phyloP scores from a whole-genome alignment of 2,329 filamentous ascomycete species.

The Aspergillus ochraceoroseus region DNA sequence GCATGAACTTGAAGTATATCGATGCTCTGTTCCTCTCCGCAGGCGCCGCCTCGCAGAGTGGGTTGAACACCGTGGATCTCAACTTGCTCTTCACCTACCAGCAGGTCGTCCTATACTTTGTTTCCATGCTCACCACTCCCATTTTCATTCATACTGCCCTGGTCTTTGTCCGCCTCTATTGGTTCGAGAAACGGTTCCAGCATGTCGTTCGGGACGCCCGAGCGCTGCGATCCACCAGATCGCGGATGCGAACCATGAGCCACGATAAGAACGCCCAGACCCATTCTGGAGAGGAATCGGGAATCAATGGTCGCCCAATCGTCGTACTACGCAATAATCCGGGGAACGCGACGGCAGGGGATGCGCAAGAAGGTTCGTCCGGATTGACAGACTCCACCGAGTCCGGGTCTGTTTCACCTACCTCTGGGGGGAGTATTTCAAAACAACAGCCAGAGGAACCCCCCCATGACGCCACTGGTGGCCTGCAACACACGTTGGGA shows the following conservation, averaged over 20 bases:
- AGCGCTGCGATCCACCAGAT: conserved; percentile 60
- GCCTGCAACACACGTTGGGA: conserved; percentile 35
- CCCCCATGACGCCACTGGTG: conserved; percentile 10
- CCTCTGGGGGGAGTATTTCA: conserved; percentile 20
- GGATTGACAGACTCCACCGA: conserved; percentile 26
- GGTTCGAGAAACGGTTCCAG: conserved; percentile 96
- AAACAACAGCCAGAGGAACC: conserved; percentile 18
- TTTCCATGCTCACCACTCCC: conserved; percentile 70
- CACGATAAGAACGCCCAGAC: conserved; percentile 42
- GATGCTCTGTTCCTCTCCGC: conserved; percentile 86
- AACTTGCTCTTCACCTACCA: conserved; percentile 66
- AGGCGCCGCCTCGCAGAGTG: conserved; percentile 84
- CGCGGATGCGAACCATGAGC: conserved; percentile 52
- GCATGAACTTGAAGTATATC: conserved; percentile 65
- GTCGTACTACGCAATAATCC: conserved; percentile 37
- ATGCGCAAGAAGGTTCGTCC: conserved; percentile 16
- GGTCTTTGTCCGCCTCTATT: conserved; percentile 88
- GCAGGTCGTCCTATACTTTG: conserved; percentile 66
- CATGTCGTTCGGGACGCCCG: conserved; percentile 71
- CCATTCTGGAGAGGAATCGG: conserved; percentile 34
- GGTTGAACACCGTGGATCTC: conserved; percentile 71
- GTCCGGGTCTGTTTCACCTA: conserved; percentile 25
- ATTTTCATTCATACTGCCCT: conserved; percentile 81
- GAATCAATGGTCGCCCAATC: conserved; percentile 37
- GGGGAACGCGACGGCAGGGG: conserved; percentile 24